These are phyloP conservation scores for Pinguiococcus pyrenoidosus DNA, from an alignment of 108 stramenopile species.

Conservation along the genomic window DNA sequence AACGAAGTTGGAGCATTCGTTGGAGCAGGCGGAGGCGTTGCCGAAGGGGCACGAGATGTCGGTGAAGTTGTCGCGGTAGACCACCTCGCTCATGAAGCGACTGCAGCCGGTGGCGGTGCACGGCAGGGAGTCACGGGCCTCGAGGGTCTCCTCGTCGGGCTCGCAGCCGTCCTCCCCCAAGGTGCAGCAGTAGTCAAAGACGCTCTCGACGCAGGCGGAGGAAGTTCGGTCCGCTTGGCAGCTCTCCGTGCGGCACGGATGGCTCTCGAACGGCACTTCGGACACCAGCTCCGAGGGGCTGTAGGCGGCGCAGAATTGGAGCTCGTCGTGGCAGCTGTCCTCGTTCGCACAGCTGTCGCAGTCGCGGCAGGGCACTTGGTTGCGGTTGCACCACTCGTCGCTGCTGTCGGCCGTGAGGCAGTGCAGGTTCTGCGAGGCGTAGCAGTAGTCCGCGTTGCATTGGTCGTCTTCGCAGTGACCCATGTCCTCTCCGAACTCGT, in stretches of 20 bases:
- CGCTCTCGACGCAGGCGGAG: neutral
- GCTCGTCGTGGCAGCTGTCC: neutral
- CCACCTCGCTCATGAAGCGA: neutral
- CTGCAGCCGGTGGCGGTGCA: neutral
- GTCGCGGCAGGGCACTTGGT: too few relatives aligned
- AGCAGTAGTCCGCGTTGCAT: too few relatives aligned
- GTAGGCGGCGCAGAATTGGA: neutral
- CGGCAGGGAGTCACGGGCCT: neutral
- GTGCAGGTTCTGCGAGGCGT: too few relatives aligned
- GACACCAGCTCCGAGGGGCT: neutral
- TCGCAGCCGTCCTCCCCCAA: neutral
- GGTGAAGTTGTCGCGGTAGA: neutral
- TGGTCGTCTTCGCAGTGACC: too few relatives aligned
- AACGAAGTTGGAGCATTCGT: neutral
- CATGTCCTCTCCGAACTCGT: too few relatives aligned
- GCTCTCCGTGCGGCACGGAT: neutral
- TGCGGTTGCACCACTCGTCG: too few relatives aligned
- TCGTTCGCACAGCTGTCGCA: too few relatives aligned
- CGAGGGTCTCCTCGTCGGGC: neutral
- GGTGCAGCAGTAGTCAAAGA: neutral
- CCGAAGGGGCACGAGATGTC: neutral
- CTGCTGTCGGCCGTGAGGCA: too few relatives aligned
- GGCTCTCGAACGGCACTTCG: too few relatives aligned
- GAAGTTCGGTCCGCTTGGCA: neutral
- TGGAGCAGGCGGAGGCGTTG: neutral